A percentile compares a stretch with the other conserved stretches of the same genome.
Conservation (phyloP, 2,329 filamentous ascomycete genomes). For the Dactylonectria estremocensis region DNA sequence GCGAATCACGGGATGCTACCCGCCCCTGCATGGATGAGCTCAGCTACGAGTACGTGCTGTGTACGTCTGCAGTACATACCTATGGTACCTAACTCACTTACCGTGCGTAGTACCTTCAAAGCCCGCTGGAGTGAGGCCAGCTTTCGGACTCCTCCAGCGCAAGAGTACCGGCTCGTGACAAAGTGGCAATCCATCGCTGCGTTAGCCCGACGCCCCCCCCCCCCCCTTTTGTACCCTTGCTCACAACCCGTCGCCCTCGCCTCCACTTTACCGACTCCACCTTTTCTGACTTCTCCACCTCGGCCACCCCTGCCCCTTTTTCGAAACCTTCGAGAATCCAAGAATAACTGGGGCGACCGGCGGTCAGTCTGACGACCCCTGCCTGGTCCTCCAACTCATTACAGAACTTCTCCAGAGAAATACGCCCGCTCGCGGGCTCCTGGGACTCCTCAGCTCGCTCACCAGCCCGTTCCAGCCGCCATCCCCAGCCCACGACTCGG, state of each 20-base stretch:
- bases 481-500: slow-evolving; percentile 30
- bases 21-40: slow-evolving; percentile 36
- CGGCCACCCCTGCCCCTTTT: slow-evolving; percentile 46
- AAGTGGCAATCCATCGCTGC: neutral
- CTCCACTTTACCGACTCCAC: slow-evolving; percentile 5
- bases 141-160: slow-evolving; percentile 8
- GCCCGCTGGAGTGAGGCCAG: slow-evolving; percentile 2
- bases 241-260: slow-evolving; percentile 30
- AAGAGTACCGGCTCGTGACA: slow-evolving; percentile 27
- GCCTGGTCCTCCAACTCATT: slow-evolving; percentile 32
- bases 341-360: slow-evolving; percentile 48
- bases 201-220: slow-evolving; percentile 9
- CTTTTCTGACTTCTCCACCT: slow-evolving; percentile 42
- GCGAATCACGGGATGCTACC: slow-evolving; percentile 44
- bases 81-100: no score
- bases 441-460: slow-evolving; percentile 38
- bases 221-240: neutral
- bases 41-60: slow-evolving; percentile 27
- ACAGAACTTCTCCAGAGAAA: slow-evolving; percentile 31
- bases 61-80: neutral
- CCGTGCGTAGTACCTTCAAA: no score
- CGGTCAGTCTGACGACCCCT: slow-evolving; percentile 47
- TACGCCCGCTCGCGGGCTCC: slow-evolving; percentile 23
- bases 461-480: slow-evolving; percentile 39
- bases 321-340: slow-evolving; percentile 52